These are phyloP conservation scores for Claviceps sp. DNA, from an alignment of 2,329 filamentous ascomycete species.

Conservation along the genomic window DNA sequence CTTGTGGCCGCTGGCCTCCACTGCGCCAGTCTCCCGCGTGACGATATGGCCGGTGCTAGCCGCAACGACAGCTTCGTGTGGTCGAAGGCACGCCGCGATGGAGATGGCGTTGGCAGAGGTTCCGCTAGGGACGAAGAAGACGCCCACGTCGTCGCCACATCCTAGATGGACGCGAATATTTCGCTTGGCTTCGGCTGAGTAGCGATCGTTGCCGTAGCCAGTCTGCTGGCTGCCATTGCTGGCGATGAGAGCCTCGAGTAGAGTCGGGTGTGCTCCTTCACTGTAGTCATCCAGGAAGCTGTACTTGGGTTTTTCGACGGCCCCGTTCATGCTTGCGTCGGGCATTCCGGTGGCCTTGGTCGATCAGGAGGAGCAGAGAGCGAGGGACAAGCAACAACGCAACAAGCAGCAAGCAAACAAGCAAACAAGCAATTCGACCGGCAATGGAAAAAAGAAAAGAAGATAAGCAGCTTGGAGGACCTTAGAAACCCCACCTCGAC, in stretches of 20 bases:
- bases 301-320: conserved; percentile 16
- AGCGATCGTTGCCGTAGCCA: conserved; percentile 33
- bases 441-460: too few relatives aligned
- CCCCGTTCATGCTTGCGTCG: conserved; percentile 1
- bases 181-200: conserved; percentile 26
- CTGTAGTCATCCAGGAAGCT: conserved; percentile 39
- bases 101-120: conserved; percentile 39
- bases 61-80: conserved; percentile 38
- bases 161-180: conserved; percentile 26
- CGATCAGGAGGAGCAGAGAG: not conserved
- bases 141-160: conserved; percentile 26
- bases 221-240: conserved; percentile 31
- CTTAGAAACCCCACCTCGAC: too few relatives aligned
- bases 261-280: conserved; percentile 35
- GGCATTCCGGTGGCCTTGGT: conserved; percentile 5
- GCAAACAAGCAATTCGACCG: too few relatives aligned
- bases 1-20: conserved; percentile 38
- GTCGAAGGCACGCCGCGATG: conserved; percentile 35
- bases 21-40: conserved; percentile 34
- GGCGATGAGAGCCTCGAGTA: conserved; percentile 31
- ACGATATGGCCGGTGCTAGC: conserved; percentile 36
- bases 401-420: too few relatives aligned
- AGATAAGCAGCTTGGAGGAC: too few relatives aligned
- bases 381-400: not conserved
- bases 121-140: conserved; percentile 38